Evolutionary conservation across 2,329 filamentous ascomycete genomes (phyloP), one percentile per base, ranked within the genome.

Genomic region (Sphaceloma murrayae): DNA sequence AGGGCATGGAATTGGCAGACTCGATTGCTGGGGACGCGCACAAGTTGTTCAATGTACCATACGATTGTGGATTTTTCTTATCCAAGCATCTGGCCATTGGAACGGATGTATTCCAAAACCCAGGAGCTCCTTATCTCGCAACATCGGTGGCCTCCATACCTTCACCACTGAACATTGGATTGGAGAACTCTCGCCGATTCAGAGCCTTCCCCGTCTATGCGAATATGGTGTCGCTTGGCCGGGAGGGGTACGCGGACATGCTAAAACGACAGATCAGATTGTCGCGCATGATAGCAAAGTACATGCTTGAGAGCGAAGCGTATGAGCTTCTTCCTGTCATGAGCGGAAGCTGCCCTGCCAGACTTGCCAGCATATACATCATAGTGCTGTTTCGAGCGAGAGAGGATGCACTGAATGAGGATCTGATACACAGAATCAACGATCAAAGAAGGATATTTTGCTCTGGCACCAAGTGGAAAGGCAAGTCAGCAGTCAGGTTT

Each of bases 41-140:
- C 62, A 95, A 95, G 58, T 66, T 94, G n/a, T 73, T 96, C 49
- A 95, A 95, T 53, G 86, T 94, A 72, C 88, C 89, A 0, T 95
- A 95, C 55, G 89, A 95, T 61, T 88, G 82, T 55, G 89, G 88
- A 32, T 82, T 95, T 62, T 93, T 94, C 70, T 75, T 94, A 54
- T 85, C 80, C 42, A 76, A 78, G 13, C 75, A 82, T 49, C 64
- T 74, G 5, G 54, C 63, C 2, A 66, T 76, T 9, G 73, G 81
- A 1, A 67, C 70, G 21, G 63, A 73, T 3, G 79, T 87, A 7
- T 94, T 89, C 62, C 72, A 75, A 48, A 95, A 95, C 62, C 77
- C 85, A 22, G 88, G 88, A 58, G 88, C 89, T 2, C 83, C 80
- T 1, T 95, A 95, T 57, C 75, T 94, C 34, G 64, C 69, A 4